phyloP scores from a whole-genome alignment of 2,329 filamentous ascomycete species.

The Penicillium sumatraense region DNA sequence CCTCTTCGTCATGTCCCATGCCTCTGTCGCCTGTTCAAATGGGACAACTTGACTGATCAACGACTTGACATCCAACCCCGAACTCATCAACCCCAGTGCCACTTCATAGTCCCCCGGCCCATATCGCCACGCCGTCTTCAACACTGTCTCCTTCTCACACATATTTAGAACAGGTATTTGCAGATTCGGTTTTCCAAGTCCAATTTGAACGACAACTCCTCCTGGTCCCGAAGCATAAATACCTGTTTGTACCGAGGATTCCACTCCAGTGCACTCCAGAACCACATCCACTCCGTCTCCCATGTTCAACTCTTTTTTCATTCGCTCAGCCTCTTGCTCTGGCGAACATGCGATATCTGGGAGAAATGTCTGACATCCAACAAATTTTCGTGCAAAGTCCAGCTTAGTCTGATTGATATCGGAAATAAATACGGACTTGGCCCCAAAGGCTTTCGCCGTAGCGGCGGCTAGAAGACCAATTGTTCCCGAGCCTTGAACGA shows the following conservation, averaged over 20 bases:
- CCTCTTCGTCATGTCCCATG: neutral
- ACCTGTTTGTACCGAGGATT: neutral
- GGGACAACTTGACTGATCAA: slow-evolving; percentile 3
- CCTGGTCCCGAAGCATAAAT: slow-evolving; percentile 3
- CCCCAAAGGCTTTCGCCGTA: neutral
- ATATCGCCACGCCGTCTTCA: slow-evolving; percentile 2
- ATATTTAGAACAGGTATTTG: slow-evolving; percentile 1
- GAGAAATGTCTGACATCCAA: neutral
- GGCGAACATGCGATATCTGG: neutral
- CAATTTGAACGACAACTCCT: slow-evolving; percentile 8
- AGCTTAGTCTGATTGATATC: slow-evolving; percentile 4
- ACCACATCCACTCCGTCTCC: slow-evolving; percentile 5
- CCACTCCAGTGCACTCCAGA: slow-evolving; percentile 11
- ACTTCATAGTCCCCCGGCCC: slow-evolving; percentile 1
- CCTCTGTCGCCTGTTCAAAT: neutral
- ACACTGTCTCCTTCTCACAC: slow-evolving; percentile 7
- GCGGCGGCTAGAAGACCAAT: slow-evolving; percentile 8
- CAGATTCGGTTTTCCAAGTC: slow-evolving; percentile 7
- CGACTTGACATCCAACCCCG: neutral
- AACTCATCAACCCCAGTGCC: neutral
- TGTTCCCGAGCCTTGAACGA: slow-evolving; percentile 10
- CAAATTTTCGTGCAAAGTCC: slow-evolving; percentile 4
- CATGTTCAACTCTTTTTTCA: neutral
- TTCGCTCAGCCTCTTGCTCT: neutral
- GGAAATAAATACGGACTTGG: neutral